phyloP scores from a whole-genome alignment of 1,284 basidiomycete genomes.

The Boletus semigastroideus region DNA sequence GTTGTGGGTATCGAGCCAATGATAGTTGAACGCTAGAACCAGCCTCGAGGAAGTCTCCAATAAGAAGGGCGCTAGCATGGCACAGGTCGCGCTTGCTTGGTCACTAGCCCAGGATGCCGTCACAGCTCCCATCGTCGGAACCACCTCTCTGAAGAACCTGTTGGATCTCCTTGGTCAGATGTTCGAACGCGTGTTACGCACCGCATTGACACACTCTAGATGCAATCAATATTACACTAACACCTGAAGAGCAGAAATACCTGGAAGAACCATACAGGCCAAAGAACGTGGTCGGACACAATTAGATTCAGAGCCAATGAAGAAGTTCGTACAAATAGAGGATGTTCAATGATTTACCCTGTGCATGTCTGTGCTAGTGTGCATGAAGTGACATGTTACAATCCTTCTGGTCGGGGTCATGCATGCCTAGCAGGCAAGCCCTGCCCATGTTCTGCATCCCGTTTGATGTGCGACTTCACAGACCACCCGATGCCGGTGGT shows the following conservation, averaged over 20 bases:
- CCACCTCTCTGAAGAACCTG: not conserved
- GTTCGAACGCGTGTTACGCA: not conserved
- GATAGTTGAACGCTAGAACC: not conserved
- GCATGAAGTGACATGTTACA: not conserved
- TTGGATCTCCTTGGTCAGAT: not conserved
- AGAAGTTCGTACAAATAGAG: not conserved
- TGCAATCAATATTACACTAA: not conserved
- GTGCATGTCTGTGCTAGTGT: not conserved
- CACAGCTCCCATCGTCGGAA: not conserved
- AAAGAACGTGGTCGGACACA: not conserved
- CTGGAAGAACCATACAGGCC: not conserved
- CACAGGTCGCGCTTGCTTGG: not conserved
- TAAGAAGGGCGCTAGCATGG: not conserved
- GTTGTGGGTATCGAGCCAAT: not conserved
- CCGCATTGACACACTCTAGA: not conserved
- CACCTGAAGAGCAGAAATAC: not conserved
- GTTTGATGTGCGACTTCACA: not conserved
- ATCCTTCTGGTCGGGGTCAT: not conserved
- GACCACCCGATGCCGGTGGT: not conserved
- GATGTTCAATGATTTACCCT: not conserved
- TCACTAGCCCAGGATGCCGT: not conserved
- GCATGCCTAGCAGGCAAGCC: not conserved
- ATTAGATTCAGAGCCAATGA: not conserved
- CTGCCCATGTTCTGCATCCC: not conserved
- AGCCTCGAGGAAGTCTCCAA: not conserved